These are phyloP conservation scores for Penicillium thymicola DNA, from an alignment of 2,329 filamentous ascomycete species.

Conservation along the genomic window DNA sequence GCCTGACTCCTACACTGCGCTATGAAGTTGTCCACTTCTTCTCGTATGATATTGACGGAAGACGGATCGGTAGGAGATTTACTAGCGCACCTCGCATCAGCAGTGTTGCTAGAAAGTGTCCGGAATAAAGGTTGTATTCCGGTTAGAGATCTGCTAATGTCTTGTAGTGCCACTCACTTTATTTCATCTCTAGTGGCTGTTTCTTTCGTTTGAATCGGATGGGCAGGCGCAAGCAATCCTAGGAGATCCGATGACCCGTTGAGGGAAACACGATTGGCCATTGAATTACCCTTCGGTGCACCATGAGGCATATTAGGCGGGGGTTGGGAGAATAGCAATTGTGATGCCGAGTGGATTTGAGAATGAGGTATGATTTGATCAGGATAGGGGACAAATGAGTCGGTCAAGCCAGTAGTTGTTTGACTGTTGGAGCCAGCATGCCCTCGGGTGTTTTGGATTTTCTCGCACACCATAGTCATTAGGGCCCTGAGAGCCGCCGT, in stretches of 20 bases:
- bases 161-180: not conserved
- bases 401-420: not conserved
- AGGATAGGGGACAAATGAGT: slow-evolving; percentile 13
- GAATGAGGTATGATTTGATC: slow-evolving; percentile 2
- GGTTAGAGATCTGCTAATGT: not conserved
- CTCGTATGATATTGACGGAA: not conserved
- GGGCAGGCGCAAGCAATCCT: not conserved
- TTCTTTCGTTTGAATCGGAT: not conserved
- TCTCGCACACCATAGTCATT: slow-evolving; percentile 14
- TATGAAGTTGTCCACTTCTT: not conserved
- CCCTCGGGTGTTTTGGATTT: slow-evolving; percentile 6
- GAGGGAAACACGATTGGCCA: not conserved
- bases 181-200: not conserved
- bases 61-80: not conserved
- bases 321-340: slow-evolving; percentile 15
- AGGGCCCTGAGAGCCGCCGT: slow-evolving; percentile 14
- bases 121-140: not conserved
- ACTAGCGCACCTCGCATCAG: not conserved
- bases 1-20: not conserved
- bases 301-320: not conserved
- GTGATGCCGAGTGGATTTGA: slow-evolving; percentile 2
- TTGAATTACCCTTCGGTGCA: not conserved
- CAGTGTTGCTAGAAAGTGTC: not conserved
- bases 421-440: not conserved
- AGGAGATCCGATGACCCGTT: slow-evolving; percentile 10